Conservation (phyloP, 116 monocot species). For the Dioscorea cayenensis region DNA sequence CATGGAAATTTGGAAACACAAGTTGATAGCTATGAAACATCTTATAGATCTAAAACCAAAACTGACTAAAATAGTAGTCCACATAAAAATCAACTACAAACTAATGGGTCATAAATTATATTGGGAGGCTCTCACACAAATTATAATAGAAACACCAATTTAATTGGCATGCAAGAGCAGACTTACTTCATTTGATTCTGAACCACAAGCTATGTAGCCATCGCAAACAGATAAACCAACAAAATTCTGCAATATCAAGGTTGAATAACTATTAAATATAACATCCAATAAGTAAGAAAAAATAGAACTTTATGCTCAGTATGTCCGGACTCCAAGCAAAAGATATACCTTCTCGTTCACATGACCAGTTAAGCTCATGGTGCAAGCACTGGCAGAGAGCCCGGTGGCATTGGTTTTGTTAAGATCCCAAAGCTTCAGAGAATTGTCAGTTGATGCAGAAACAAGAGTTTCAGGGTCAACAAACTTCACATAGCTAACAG, state of each 20-base stretch:
- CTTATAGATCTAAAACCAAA: too few species aligned
- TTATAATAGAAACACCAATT: too few species aligned
- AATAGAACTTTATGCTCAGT: neutral
- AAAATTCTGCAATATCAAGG: slow-evolving; percentile 64
- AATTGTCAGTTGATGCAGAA: slow-evolving; percentile 90
- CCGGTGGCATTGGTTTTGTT: slow-evolving; percentile 55
- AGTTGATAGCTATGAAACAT: too few species aligned
- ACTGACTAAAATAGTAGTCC: too few species aligned
- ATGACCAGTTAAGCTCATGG: slow-evolving; percentile 73
- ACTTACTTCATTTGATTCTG: slow-evolving; percentile 89
- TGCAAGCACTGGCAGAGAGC: slow-evolving; percentile 57
- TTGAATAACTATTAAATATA: neutral
- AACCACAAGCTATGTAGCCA: slow-evolving; percentile 88
- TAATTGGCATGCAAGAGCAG: too few species aligned
- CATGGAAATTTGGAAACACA: too few species aligned
- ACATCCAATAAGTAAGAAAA: neutral
- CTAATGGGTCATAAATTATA: too few species aligned
- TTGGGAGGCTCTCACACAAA: too few species aligned
- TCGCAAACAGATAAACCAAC: slow-evolving; percentile 81
- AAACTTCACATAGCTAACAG: slow-evolving; percentile 96
- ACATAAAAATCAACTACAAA: too few species aligned
- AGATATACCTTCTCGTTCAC: slow-evolving; percentile 80
- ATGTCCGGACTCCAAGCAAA: neutral
- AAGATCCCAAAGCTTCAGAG: slow-evolving; percentile 96
- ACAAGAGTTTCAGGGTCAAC: slow-evolving; percentile 67